These are phyloP conservation scores for Erodium maritimum DNA, from an alignment of 345 rosid genomes.

Conservation along the genomic window DNA sequence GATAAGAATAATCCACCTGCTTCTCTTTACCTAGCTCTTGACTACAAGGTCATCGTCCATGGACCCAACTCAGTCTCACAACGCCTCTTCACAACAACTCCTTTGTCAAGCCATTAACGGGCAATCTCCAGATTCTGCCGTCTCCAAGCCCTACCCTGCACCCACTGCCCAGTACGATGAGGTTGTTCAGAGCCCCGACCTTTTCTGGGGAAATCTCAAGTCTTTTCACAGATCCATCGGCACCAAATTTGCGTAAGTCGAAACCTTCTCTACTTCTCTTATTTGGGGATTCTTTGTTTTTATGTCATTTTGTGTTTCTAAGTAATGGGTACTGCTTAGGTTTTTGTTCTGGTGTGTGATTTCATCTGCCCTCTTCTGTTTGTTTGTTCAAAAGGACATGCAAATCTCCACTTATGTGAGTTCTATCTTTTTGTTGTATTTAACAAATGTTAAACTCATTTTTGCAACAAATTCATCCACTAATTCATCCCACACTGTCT, in stretches of 20 bases:
- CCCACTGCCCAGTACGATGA: slow-evolving; percentile 41
- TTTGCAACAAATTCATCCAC: too few relatives aligned
- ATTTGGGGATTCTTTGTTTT: neutral
- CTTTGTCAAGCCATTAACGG: slow-evolving; percentile 25
- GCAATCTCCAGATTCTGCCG: slow-evolving; percentile 20
- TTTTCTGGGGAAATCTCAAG: slow-evolving; percentile 65
- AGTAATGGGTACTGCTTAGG: slow-evolving; percentile 1
- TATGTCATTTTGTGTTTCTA: slow-evolving; percentile 1
- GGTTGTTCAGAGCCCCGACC: slow-evolving; percentile 43
- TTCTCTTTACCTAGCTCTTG: neutral
- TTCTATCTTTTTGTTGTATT: neutral
- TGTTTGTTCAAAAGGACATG: neutral
- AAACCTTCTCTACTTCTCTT: neutral
- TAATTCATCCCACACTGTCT: too few relatives aligned
- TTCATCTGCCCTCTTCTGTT: neutral
- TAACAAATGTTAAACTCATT: too few relatives aligned
- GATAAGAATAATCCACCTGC: too few relatives aligned
- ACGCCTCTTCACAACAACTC: neutral
- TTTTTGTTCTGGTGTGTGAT: neutral
- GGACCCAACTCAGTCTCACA: neutral
- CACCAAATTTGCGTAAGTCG: slow-evolving; percentile 44
- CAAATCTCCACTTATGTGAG: too few relatives aligned
- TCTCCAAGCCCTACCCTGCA: slow-evolving; percentile 28
- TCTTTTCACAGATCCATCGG: slow-evolving; percentile 38
- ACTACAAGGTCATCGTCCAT: neutral